Conservation (phyloP, 768 basidiomycete genomes). For the Floccularia luteovirens region DNA sequence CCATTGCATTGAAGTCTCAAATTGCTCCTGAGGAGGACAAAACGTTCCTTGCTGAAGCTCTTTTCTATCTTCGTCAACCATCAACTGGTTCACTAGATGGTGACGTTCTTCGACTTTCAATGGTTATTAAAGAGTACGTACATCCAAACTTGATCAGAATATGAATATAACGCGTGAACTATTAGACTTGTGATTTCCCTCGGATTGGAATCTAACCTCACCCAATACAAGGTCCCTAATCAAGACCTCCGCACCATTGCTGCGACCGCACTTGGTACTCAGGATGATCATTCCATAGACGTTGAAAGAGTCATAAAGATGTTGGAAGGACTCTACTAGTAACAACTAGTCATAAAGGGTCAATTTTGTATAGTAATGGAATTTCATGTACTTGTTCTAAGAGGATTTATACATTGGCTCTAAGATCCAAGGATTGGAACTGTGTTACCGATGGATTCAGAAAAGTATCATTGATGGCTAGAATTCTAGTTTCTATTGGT, state of each 20-base stretch:
- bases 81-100: conserved; percentile 58
- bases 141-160: neutral
- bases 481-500: too few relatives aligned
- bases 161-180: neutral
- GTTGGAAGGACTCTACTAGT: conserved; percentile 41
- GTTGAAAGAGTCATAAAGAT: conserved; percentile 35
- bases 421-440: too few relatives aligned
- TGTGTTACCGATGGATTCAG: too few relatives aligned
- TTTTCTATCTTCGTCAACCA: conserved; percentile 52
- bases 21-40: conserved; percentile 56
- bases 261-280: conserved; percentile 32
- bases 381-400: too few relatives aligned
- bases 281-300: conserved; percentile 25
- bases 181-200: conserved; percentile 54
- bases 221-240: conserved; percentile 57
- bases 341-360: too few relatives aligned
- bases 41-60: conserved; percentile 42
- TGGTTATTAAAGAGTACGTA: conserved; percentile 47
- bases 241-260: conserved; percentile 50
- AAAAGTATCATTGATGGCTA: too few relatives aligned
- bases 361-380: too few relatives aligned
- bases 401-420: too few relatives aligned
- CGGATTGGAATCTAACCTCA: conserved; percentile 49
- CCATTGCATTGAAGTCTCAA: conserved; percentile 51
- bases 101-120: conserved; percentile 49